A percentile compares a stretch with the other conserved stretches of the same genome.
phyloP scores from a whole-genome alignment of 257 asterid genomes.

The Capsicum chinense region DNA sequence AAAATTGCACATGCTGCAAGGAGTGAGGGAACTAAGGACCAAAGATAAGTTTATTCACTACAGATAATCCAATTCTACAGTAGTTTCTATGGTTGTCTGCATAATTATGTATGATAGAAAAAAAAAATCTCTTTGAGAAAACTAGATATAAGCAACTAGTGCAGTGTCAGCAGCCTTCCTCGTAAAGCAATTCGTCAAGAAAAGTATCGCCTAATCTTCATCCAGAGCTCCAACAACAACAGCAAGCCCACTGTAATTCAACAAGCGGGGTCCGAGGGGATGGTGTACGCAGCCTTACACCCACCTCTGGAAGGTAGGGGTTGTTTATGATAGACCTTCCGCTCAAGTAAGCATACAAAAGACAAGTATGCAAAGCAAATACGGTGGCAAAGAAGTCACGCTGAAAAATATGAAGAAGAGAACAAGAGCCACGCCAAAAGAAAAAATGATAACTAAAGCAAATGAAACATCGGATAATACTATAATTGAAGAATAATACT shows the following conservation, averaged over 20 bases:
- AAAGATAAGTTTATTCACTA: neutral
- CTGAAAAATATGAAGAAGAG: no score
- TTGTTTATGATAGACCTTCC: no score
- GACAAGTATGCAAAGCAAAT: no score
- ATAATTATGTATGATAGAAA: neutral
- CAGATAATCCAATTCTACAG: neutral
- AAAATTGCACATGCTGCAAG: neutral
- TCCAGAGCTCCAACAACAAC: neutral
- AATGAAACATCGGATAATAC: no score
- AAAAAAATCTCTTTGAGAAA: neutral
- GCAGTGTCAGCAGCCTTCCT: neutral
- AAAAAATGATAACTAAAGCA: no score
- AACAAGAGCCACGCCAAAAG: no score
- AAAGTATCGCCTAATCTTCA: neutral
- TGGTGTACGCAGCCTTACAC: neutral
- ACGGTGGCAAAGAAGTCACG: no score
- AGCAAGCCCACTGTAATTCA: neutral
- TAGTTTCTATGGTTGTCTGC: conserved; percentile 13
- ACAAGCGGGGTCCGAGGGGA: neutral
- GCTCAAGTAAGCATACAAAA: no score
- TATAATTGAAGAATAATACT: no score
- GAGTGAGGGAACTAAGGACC: conserved; percentile 8
- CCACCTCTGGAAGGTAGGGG: no score
- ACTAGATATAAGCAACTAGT: neutral
- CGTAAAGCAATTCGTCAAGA: neutral